Conservation (phyloP, 345 rosid genomes). For the Reutealis trisperma region DNA sequence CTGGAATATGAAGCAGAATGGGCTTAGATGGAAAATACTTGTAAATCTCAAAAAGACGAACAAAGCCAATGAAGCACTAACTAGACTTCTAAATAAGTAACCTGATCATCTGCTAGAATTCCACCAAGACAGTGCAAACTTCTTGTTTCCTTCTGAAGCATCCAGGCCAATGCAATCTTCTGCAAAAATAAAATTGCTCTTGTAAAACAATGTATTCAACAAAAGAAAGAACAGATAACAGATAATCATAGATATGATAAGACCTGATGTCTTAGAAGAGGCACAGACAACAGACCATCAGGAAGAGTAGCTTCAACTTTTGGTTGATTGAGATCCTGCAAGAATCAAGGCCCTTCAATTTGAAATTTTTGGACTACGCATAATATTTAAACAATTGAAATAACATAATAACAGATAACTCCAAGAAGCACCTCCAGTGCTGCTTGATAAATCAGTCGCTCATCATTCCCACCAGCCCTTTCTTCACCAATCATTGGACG, state of each 20-base stretch:
- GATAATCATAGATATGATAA: slow-evolving; percentile 16
- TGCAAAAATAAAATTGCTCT: slow-evolving; percentile 37
- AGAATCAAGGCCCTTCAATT: slow-evolving; percentile 16
- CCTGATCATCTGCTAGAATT: slow-evolving; percentile 99
- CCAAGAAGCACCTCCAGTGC: slow-evolving; percentile 69
- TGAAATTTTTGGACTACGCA: background rate
- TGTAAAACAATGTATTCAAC: slow-evolving; percentile 1
- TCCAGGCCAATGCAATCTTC: slow-evolving; percentile 99
- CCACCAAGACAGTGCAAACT: slow-evolving; percentile 86
- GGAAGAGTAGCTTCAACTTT: slow-evolving; percentile 68
- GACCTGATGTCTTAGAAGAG: slow-evolving; percentile 95
- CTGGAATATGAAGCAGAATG: slow-evolving; percentile 42
- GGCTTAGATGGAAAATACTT: background rate
- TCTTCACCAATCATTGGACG: slow-evolving; percentile 59
- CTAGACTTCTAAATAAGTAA: slow-evolving; percentile 27
- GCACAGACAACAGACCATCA: slow-evolving; percentile 78
- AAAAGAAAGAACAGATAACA: slow-evolving; percentile 8
- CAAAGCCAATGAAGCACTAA: background rate
- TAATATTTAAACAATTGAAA: background rate
- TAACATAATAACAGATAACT: slow-evolving; percentile 8
- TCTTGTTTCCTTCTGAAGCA: slow-evolving; percentile 90
- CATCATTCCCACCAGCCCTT: slow-evolving; percentile 53
- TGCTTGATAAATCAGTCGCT: slow-evolving; percentile 85
- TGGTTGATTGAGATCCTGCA: slow-evolving; percentile 89
- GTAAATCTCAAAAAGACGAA: background rate